Evolutionary conservation across 495 filamentous ascomycete genomes (phyloP).

Genomic region (Penicillium simplicissimum): DNA sequence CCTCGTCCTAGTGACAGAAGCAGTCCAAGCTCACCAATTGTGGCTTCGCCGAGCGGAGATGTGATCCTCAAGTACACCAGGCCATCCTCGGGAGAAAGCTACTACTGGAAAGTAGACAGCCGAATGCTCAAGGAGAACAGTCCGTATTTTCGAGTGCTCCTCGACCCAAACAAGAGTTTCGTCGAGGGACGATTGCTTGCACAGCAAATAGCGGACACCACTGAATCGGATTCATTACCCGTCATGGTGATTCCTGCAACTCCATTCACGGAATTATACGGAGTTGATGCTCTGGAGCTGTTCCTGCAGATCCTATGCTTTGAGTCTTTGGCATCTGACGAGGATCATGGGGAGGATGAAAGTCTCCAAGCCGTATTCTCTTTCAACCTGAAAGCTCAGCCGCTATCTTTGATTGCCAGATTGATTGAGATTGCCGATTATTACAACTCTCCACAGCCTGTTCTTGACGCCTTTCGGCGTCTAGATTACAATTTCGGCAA

Average conservation of each 20-base stretch:
- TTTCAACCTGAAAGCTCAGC: slow-evolving; percentile 27
- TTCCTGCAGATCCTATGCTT: slow-evolving; percentile 41
- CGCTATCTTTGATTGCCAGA: slow-evolving; percentile 34
- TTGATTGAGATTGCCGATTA: slow-evolving; percentile 40
- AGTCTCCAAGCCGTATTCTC: slow-evolving; percentile 17
- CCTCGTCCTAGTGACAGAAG: background rate
- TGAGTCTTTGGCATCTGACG: slow-evolving; percentile 19
- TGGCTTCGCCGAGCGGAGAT: slow-evolving; percentile 36
- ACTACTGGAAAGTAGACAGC: slow-evolving; percentile 42
- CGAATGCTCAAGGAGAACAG: slow-evolving; percentile 33
- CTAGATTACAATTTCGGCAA: slow-evolving; percentile 35
- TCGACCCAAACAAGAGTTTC: slow-evolving; percentile 49
- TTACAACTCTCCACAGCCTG: slow-evolving; percentile 35
- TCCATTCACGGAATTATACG: slow-evolving; percentile 26
- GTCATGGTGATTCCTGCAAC: slow-evolving; percentile 30
- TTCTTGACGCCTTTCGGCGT: slow-evolving; percentile 22
- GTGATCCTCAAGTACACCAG: slow-evolving; percentile 39
- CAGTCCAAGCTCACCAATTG: slow-evolving; percentile 9
- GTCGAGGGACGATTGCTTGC: slow-evolving; percentile 43
- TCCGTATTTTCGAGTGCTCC: slow-evolving; percentile 48
- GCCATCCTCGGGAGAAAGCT: slow-evolving; percentile 9
- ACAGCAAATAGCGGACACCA: slow-evolving; percentile 16
- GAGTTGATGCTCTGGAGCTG: slow-evolving; percentile 39
- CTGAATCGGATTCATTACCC: slow-evolving; percentile 22
- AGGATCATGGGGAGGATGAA: slow-evolving; percentile 16